These are phyloP conservation scores for Ganoderma leucocontextum DNA, from an alignment of 1,284 basidiomycete species.

Conservation along the genomic window DNA sequence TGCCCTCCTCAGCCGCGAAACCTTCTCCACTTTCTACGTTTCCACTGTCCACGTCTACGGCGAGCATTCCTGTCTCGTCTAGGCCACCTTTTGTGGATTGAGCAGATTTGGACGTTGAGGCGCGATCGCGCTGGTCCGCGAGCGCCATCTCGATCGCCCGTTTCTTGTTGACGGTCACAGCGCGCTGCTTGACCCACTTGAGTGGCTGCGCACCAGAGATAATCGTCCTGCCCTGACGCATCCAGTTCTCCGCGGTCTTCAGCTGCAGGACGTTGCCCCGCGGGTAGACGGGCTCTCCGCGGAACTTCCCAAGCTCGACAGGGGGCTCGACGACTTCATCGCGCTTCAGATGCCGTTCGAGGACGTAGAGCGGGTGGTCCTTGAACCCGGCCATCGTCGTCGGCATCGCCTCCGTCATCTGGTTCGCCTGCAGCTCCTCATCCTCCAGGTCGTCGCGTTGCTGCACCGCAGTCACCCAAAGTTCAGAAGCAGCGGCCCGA, in stretches of 20 bases:
- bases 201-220: slow-evolving; percentile 83
- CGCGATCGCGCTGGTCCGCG: slow-evolving; percentile 44
- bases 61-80: slow-evolving; percentile 31
- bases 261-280: slow-evolving; percentile 84
- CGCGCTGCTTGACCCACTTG: slow-evolving; percentile 90
- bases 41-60: slow-evolving; percentile 16
- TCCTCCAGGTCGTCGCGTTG: slow-evolving; percentile 95
- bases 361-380: slow-evolving; percentile 94
- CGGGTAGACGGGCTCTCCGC: slow-evolving; percentile 93
- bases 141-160: slow-evolving; percentile 84
- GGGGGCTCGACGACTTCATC: slow-evolving; percentile 91
- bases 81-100: slow-evolving; percentile 37
- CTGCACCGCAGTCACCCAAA: slow-evolving; percentile 48
- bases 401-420: slow-evolving; percentile 94
- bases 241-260: slow-evolving; percentile 95
- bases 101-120: slow-evolving; percentile 9
- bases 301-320: slow-evolving; percentile 89
- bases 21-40: slow-evolving; percentile 28
- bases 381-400: slow-evolving; percentile 93
- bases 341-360: slow-evolving; percentile 89
- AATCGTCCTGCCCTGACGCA: slow-evolving; percentile 85
- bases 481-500: slow-evolving; percentile 15
- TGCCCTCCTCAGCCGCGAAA: slow-evolving; percentile 59
- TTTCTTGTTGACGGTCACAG: slow-evolving; percentile 83
- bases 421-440: slow-evolving; percentile 85